phyloP scores from a whole-genome alignment of 2,329 filamentous ascomycete species.

The Chlorencoelia australis region DNA sequence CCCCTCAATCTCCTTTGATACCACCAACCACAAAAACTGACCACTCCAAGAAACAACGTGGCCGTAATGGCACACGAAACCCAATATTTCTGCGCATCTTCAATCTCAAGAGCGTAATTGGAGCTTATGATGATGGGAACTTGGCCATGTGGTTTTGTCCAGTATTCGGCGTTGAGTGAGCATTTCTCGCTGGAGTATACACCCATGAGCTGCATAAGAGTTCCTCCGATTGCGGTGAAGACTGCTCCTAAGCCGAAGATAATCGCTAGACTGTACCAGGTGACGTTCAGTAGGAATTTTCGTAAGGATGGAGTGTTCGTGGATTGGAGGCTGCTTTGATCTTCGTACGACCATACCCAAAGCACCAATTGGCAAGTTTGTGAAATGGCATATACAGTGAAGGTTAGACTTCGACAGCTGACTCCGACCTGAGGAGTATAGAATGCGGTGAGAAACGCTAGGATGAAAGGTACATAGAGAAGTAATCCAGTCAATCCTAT shows the following conservation, averaged over 20 bases:
- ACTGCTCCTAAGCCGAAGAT: conserved; percentile 10
- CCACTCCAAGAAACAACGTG: conserved; percentile 9
- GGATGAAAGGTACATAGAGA: conserved; percentile 16
- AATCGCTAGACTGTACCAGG: conserved; percentile 10
- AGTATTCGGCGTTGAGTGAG: conserved; percentile 6
- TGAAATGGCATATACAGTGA: conserved; percentile 26
- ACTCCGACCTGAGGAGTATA: conserved; percentile 27
- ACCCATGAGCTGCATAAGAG: conserved; percentile 15
- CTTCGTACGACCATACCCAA: conserved; percentile 12
- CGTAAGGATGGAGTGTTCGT: conserved; percentile 6
- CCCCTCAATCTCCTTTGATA: conserved; percentile 13
- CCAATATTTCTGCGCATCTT: conserved; percentile 11
- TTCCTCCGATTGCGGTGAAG: conserved; percentile 10
- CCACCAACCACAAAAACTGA: conserved; percentile 16
- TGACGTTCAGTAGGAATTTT: conserved; percentile 8
- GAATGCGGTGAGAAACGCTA: conserved; percentile 28
- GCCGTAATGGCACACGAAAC: conserved; percentile 9
- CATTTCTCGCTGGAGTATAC: conserved; percentile 9
- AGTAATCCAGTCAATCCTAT: conserved; percentile 11
- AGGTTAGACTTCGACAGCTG: conserved; percentile 27
- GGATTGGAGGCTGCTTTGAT: too few species aligned
- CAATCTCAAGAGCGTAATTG: conserved; percentile 10
- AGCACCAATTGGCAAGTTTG: conserved; percentile 25
- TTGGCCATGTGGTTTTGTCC: conserved; percentile 6
- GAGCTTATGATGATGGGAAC: conserved; percentile 5